phyloP scores from a whole-genome alignment of 345 rosid species.

The Boechera retrofracta region DNA sequence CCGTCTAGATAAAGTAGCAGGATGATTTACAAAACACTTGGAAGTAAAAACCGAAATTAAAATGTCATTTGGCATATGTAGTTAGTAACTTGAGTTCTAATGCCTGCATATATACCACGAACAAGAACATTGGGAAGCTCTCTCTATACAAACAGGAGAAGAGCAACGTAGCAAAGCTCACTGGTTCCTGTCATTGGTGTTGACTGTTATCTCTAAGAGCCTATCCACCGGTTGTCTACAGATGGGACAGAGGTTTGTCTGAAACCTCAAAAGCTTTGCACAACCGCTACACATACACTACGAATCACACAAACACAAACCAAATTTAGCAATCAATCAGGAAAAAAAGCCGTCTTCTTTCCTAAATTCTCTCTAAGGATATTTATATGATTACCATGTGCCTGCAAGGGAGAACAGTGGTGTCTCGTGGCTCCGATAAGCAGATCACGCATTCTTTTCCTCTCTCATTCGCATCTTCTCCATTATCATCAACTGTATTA shows the following conservation, averaged over 20 bases:
- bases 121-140: conserved; percentile 1
- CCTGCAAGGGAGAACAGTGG: conserved; percentile 88
- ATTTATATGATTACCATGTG: conserved; percentile 67
- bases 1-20: neutral
- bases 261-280: conserved; percentile 86
- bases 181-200: conserved; percentile 33
- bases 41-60: neutral
- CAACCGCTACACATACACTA: conserved; percentile 96
- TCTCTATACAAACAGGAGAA: conserved; percentile 9
- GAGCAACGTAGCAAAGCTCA: conserved; percentile 14
- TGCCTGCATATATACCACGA: conserved; percentile 17
- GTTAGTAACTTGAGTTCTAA: conserved; percentile 2
- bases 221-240: conserved; percentile 88
- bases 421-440: conserved; percentile 80
- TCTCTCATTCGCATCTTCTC: conserved; percentile 58
- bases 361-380: neutral
- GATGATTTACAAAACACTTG: neutral
- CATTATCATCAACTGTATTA: conserved; percentile 56
- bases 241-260: conserved; percentile 82
- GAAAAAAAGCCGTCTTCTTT: neutral
- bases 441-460: conserved; percentile 94
- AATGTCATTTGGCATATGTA: conserved; percentile 9
- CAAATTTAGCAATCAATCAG: conserved; percentile 4
- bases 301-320: conserved; percentile 21
- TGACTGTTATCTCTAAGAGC: conserved; percentile 82